phyloP scores from a whole-genome alignment of 1,139 yeast species.

The Yamadazyma taylorii region DNA sequence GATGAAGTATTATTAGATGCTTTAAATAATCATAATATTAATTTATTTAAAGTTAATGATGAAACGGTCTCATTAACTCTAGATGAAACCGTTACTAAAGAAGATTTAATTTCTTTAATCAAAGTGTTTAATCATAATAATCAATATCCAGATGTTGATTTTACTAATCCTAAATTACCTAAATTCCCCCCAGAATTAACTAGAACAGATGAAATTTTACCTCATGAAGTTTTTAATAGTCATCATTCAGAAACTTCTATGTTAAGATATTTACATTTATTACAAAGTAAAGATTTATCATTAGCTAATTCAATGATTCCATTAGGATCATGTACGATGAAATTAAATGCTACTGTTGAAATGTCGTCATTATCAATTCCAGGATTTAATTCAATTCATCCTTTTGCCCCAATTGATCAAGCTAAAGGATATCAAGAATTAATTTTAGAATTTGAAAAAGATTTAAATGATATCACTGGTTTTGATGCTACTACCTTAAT shows the following conservation, averaged over 20 bases:
- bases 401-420: slow-evolving; percentile 88
- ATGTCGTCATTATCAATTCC: slow-evolving; percentile 96
- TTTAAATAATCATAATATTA: slow-evolving; percentile 61
- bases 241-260: slow-evolving; percentile 94
- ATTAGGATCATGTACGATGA: slow-evolving; percentile 97
- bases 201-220: slow-evolving; percentile 64
- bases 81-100: slow-evolving; percentile 78
- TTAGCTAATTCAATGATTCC: slow-evolving; percentile 97
- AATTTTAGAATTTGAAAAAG: slow-evolving; percentile 74
- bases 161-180: slow-evolving; percentile 39
- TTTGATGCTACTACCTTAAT: slow-evolving; percentile 87
- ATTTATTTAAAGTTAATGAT: slow-evolving; percentile 69
- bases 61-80: slow-evolving; percentile 68
- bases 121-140: slow-evolving; percentile 52
- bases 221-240: slow-evolving; percentile 77
- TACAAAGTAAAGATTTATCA: slow-evolving; percentile 88
- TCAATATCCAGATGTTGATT: slow-evolving; percentile 12
- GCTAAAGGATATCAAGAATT: slow-evolving; percentile 81
- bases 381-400: slow-evolving; percentile 84
- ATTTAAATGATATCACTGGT: slow-evolving; percentile 92
- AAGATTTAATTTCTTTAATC: slow-evolving; percentile 60
- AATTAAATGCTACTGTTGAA: slow-evolving; percentile 90
- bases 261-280: slow-evolving; percentile 82
- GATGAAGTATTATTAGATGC: slow-evolving; percentile 61
- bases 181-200: slow-evolving; percentile 51